phyloP scores from a whole-genome alignment of 1,284 basidiomycete genomes.

The Cerioporus squamosus region DNA sequence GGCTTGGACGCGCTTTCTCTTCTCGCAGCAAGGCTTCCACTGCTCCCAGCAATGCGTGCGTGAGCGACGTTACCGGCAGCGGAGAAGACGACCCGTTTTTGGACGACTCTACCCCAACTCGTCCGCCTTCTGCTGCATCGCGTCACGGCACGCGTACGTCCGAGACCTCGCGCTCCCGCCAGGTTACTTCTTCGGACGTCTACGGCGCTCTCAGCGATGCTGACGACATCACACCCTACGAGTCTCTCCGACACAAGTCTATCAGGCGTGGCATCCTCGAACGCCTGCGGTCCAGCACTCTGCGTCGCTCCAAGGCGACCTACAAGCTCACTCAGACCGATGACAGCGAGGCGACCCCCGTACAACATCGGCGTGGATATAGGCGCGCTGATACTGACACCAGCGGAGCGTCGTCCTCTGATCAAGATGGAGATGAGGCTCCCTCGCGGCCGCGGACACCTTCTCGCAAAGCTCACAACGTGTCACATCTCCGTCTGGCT shows the following conservation, averaged over 20 bases:
- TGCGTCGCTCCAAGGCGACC: slow-evolving; percentile 13
- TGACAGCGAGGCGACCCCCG: background rate
- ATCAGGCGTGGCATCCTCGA: slow-evolving; percentile 39
- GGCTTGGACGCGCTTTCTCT: slow-evolving; percentile 18
- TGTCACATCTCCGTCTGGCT: slow-evolving; percentile 29
- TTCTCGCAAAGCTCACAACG: slow-evolving; percentile 8
- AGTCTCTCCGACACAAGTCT: slow-evolving; percentile 34
- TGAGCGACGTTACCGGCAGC: background rate
- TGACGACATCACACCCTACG: slow-evolving; percentile 29
- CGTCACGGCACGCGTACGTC: slow-evolving; percentile 3
- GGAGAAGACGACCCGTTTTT: slow-evolving; percentile 34
- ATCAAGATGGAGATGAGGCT: background rate
- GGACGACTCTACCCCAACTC: slow-evolving; percentile 4
- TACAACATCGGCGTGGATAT: slow-evolving; percentile 20
- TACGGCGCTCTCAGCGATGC: slow-evolving; percentile 27
- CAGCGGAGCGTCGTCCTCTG: background rate
- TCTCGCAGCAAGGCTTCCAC: slow-evolving; percentile 5
- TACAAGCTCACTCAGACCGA: slow-evolving; percentile 11
- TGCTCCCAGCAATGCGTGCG: background rate
- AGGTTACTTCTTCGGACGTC: slow-evolving; percentile 17
- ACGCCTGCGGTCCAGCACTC: slow-evolving; percentile 31
- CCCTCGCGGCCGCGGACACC: slow-evolving; percentile 11
- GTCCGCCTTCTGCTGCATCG: slow-evolving; percentile 3
- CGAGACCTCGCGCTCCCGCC: background rate
- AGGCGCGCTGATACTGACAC: slow-evolving; percentile 4